Evolutionary conservation across 352 stramenopile genomes (phyloP), one percentile per base, ranked within the genome.

Genomic region (Plasmopara muralis): DNA sequence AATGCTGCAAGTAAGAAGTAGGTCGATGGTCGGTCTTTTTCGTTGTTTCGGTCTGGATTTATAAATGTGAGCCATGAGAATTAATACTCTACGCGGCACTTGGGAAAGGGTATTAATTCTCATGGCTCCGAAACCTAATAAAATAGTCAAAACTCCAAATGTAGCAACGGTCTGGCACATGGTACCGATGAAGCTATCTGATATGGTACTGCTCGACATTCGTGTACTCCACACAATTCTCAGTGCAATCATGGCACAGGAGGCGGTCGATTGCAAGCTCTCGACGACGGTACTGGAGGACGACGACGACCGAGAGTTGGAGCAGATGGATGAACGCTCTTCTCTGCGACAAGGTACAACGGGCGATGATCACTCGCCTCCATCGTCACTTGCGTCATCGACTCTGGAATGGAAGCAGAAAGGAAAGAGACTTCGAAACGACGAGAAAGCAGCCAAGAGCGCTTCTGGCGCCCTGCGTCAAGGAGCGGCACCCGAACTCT

Each of bases 1-100:
- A 91, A 91, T 62, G 40, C 67, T 25, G 83, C 85, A 67, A 61
- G 69, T 63, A 87, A 87, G 60, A 74, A 68, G 50, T 66, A 35
- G 31, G 31, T 35, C 20, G 10, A 12, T n/a, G n/a, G n/a, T n/a
- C n/a, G n/a, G n/a, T n/a, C n/a, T n/a, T n/a, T 35, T 12, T 35
- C 6, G 31, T 35, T 6, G 31, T 35, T 5, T 12, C 7, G 9
- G 30, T 34, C 30, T 34, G 5, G 30, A 34, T 9, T 9, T 34
- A 9, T n/a, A 25, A 25, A 25, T 25, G 20, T 25, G 20, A 25
- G 20, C 20, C 20, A 3, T 25, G 20, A 25, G 20, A 25, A 25
- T 25, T 25, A 25, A 25, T 25, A 25, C 20, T 25, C n/a, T n/a
- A n/a, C n/a, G n/a, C n/a, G n/a, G n/a, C n/a, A n/a, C n/a, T n/a